These are phyloP conservation scores for Rhamnella rubrinervis DNA, from an alignment of 331 rosid species.

Conservation along the genomic window DNA sequence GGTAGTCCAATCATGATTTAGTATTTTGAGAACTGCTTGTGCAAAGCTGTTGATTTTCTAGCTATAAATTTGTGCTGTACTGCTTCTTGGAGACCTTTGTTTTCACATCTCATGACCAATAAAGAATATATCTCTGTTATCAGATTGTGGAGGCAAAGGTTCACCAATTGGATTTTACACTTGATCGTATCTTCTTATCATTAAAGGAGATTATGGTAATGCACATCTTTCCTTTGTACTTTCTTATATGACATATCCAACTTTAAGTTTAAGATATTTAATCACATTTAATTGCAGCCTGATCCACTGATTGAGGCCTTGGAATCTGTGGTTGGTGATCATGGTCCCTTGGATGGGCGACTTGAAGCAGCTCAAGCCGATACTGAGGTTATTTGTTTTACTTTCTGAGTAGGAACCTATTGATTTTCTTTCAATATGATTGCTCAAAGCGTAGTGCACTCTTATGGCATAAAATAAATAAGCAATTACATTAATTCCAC, in stretches of 20 bases:
- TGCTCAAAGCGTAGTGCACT: background rate
- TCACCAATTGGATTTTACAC: slow-evolving; percentile 69
- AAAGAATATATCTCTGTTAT: slow-evolving; percentile 26
- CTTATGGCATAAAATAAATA: background rate
- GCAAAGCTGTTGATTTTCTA: background rate
- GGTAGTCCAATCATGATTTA: background rate
- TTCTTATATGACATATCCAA: slow-evolving; percentile 7
- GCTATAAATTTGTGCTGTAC: slow-evolving; percentile 1
- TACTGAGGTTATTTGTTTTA: slow-evolving; percentile 52
- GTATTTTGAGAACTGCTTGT: background rate
- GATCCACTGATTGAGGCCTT: slow-evolving; percentile 80
- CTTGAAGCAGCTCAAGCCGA: slow-evolving; percentile 61
- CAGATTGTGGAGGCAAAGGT: slow-evolving; percentile 96
- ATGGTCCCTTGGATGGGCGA: slow-evolving; percentile 60
- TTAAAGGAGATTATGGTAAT: slow-evolving; percentile 76
- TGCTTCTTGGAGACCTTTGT: slow-evolving; percentile 3
- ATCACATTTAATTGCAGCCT: slow-evolving; percentile 53
- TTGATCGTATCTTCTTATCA: slow-evolving; percentile 75
- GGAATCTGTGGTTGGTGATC: slow-evolving; percentile 77
- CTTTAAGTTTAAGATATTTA: slow-evolving; percentile 17
- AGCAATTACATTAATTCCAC: background rate
- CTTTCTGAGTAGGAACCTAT: background rate
- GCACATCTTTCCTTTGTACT: slow-evolving; percentile 5
- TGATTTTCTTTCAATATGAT: background rate
- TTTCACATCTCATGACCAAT: slow-evolving; percentile 12